Percentiles rank a stretch among this genome's conserved stretches.
These are phyloP conservation scores for Apiospora rasikravindrae DNA, from an alignment of 2,329 filamentous ascomycete species.

Conservation along the genomic window DNA sequence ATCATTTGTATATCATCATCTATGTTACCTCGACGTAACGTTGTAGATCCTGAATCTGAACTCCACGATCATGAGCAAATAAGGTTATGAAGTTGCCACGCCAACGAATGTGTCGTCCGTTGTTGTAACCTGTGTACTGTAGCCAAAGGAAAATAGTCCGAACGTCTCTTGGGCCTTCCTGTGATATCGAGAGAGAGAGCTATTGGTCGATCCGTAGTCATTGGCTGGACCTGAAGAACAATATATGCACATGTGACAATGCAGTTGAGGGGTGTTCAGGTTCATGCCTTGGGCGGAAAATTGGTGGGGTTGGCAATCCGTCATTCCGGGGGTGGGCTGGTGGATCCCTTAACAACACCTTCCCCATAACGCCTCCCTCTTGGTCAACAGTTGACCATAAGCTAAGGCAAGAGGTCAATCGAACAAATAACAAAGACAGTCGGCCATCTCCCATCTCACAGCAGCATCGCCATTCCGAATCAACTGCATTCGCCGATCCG, in stretches of 20 bases:
- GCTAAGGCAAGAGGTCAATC: background rate
- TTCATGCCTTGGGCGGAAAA: background rate
- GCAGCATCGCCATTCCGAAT: background rate
- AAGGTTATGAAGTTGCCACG: background rate
- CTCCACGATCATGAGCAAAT: background rate
- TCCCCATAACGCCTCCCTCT: background rate
- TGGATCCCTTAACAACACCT: background rate
- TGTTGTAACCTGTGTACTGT: background rate
- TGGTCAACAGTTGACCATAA: slow-evolving; percentile 1
- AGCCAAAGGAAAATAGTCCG: background rate
- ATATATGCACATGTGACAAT: too few species aligned
- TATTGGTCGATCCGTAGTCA: too few species aligned
- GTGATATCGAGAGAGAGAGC: background rate
- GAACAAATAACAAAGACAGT: background rate
- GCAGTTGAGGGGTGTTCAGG: background rate
- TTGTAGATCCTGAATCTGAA: background rate
- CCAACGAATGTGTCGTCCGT: background rate
- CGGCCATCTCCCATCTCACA: background rate
- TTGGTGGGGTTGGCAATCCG: background rate
- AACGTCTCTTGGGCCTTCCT: background rate
- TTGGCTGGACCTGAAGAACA: too few species aligned
- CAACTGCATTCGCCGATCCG: background rate
- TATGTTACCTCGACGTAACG: background rate
- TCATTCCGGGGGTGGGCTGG: slow-evolving; percentile 12
- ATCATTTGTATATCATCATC: background rate